Conservation (phyloP, 2,329 filamentous ascomycete species). For the Emydomyces testavorans region DNA sequence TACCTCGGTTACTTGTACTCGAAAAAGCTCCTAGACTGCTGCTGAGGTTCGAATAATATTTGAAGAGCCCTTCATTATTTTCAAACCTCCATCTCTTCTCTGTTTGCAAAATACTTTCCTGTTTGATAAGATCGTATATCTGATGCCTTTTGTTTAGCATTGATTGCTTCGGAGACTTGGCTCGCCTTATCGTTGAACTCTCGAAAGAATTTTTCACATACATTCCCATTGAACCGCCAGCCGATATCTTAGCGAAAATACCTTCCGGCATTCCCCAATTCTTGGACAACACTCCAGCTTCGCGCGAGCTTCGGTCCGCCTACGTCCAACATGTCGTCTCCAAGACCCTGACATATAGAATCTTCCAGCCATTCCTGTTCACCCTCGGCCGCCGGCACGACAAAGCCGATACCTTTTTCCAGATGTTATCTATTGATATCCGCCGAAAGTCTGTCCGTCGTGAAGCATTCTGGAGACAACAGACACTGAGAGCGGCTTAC, state of each 20-base stretch:
- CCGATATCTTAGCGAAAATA: constrained; percentile 42
- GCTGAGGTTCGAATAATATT: constrained; percentile 11
- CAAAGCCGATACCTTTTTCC: constrained; percentile 46
- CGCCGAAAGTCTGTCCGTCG: constrained; percentile 45
- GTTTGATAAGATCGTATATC: neutral
- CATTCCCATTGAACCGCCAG: constrained; percentile 40
- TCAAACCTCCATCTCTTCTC: constrained; percentile 5
- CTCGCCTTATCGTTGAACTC: constrained; percentile 42
- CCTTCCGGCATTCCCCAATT: constrained; percentile 45
- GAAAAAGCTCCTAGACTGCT: constrained; percentile 8
- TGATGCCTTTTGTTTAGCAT: constrained; percentile 33
- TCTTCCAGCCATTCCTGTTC: constrained; percentile 49
- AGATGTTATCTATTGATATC: constrained; percentile 45
- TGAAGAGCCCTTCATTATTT: constrained; percentile 6
- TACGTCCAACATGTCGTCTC: constrained; percentile 47
- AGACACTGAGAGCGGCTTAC: constrained; percentile 47
- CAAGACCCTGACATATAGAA: constrained; percentile 44
- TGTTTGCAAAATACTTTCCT: neutral
- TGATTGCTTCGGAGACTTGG: constrained; percentile 43
- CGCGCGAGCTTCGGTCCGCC: constrained; percentile 42
- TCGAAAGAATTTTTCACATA: constrained; percentile 43
- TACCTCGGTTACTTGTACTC: constrained; percentile 14
- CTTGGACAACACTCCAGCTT: constrained; percentile 42
- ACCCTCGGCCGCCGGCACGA: constrained; percentile 44
- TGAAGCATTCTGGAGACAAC: constrained; percentile 48